Evolutionary conservation across 306 rosid genomes (phyloP), one percentile per base, ranked within the genome.

Genomic region (Prunus armeniaca): DNA sequence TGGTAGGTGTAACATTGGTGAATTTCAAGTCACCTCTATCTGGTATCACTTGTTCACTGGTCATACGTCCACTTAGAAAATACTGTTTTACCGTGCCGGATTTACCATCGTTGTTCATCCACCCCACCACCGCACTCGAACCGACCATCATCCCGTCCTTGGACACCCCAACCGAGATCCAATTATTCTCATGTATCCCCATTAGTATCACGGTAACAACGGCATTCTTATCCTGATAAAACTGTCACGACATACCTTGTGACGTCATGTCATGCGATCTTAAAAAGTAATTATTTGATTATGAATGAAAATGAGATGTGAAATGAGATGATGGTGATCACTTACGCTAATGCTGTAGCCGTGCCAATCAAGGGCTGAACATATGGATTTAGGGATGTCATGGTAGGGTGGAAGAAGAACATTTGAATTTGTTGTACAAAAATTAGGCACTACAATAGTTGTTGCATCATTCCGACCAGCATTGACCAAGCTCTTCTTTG

Each of bases 41-140:
- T 4, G 82, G 82, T 38, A 63, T 1, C 12, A 3, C 17, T 22
- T 67, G 32, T 8, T 63, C 70, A 9, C 12, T 6, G 3, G 34
- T 12, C 34, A 9, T 11, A 3, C n/a, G 32, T 13, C 58, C 77
- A 10, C 41, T 30, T 19, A 71, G 27, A 51, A 12, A 2, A 22
- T 78, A 78, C 41, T 71, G 77, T 60, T 57, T 63, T 24, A 78
- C 27, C 12, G 22, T 25, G n/a, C 77, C 54, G 0, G 66, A 32
- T 4, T 27, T 34, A 20, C 82, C 77, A 20, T 78, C 43, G 7
- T 5, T 1, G 12, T 15, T 52, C 3, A 38, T 30, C 82, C 77
- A 71, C 12, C 71, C 81, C 46, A 78, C 76, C 69, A 70, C 11
- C 2, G 76, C 81, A 65, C 81, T 78, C 46, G 81, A 49, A 47